phyloP scores from a whole-genome alignment of 2,329 filamentous ascomycete species.

The Cadophora luteo-olivacea region DNA sequence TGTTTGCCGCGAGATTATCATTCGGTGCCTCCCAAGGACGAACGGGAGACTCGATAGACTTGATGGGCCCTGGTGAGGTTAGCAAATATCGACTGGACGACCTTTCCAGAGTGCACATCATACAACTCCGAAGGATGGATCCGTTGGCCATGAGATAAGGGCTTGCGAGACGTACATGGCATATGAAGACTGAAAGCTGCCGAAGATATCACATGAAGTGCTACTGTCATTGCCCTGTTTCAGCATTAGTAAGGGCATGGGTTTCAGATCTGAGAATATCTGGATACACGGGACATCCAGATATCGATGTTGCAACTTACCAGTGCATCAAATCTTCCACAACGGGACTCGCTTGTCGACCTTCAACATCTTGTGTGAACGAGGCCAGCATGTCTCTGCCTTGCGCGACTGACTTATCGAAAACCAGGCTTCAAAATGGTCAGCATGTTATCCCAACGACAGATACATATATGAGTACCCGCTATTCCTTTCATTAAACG shows the following conservation, averaged over 20 bases:
- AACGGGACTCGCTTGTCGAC: slow-evolving; percentile 15
- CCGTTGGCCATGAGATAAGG: neutral
- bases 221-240: slow-evolving; percentile 53
- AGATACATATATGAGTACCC: slow-evolving; percentile 13
- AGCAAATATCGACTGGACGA: neutral
- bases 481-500: slow-evolving; percentile 75
- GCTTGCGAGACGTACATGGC: neutral
- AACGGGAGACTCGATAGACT: slow-evolving; percentile 25
- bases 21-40: neutral
- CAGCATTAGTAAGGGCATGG: neutral
- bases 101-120: neutral
- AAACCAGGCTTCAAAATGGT: slow-evolving; percentile 46
- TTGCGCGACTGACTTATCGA: slow-evolving; percentile 45
- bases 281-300: too few relatives aligned
- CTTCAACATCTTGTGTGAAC: slow-evolving; percentile 33
- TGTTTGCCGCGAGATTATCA: neutral
- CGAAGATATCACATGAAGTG: slow-evolving; percentile 57
- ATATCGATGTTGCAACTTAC: too few relatives aligned
- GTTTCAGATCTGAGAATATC: too few relatives aligned
- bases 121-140: neutral
- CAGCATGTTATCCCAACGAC: neutral
- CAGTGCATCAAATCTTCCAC: slow-evolving; percentile 42
- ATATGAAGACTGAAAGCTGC: slow-evolving; percentile 51
- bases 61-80: slow-evolving; percentile 25
- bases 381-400: slow-evolving; percentile 44